A percentile compares a stretch with the other conserved stretches of the same genome.
These are phyloP conservation scores for Phytopythium mirpurense DNA, from an alignment of 352 stramenopile species.

Conservation along the genomic window DNA sequence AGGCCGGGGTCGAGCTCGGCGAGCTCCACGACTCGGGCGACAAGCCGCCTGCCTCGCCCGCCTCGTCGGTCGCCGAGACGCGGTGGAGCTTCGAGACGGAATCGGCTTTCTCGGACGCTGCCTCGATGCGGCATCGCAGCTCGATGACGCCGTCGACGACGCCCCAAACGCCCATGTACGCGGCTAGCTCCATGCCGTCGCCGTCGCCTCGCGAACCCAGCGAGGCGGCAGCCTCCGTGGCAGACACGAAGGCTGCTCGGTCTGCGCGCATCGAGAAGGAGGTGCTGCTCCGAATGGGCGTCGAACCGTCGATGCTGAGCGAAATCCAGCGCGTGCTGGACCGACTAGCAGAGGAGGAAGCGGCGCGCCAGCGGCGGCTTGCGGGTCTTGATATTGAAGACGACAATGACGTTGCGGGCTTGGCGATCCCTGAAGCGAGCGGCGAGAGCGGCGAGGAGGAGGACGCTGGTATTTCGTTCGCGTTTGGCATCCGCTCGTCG, in stretches of 20 bases:
- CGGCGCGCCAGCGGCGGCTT: constrained; percentile 18
- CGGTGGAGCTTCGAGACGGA: constrained; percentile 52
- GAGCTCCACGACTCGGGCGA: constrained; percentile 13
- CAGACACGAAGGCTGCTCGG: constrained; percentile 27
- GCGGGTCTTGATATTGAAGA: constrained; percentile 10
- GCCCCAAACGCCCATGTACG: constrained; percentile 5
- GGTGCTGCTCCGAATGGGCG: constrained; percentile 66
- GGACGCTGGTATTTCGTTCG: constrained; percentile 31
- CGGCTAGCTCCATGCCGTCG: constrained; percentile 7
- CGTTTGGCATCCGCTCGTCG: constrained; percentile 36
- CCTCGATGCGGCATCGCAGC: constrained; percentile 11
- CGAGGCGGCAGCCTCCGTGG: constrained; percentile 10
- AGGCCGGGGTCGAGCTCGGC: constrained; percentile 14
- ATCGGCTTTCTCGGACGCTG: constrained; percentile 31
- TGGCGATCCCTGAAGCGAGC: constrained; percentile 21
- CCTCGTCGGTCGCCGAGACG: constrained; percentile 45
- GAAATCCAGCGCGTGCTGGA: constrained; percentile 70
- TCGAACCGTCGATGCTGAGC: constrained; percentile 62
- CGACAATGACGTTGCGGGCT: constrained; percentile 25
- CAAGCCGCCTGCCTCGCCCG: constrained; percentile 22
- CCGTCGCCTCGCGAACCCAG: constrained; percentile 7
- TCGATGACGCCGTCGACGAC: constrained; percentile 7
- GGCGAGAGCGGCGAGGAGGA: constrained; percentile 15
- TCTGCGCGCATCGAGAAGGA: constrained; percentile 73
- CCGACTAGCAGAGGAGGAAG: constrained; percentile 40